Conservation (phyloP, 75 land plant genomes). For the Pinus tabuliformis region DNA sequence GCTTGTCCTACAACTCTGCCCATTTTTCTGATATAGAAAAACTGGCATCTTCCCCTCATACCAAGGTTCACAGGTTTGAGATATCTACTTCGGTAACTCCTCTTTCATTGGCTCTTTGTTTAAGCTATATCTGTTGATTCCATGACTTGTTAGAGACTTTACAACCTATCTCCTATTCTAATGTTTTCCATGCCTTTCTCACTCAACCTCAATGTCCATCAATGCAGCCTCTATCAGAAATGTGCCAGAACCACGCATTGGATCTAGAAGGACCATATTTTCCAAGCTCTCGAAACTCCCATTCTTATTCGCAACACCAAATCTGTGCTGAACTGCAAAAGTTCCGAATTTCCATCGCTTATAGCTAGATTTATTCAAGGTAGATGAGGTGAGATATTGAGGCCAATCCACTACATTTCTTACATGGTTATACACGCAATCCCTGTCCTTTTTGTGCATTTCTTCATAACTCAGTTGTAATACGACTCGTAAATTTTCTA, state of each 20-base stretch:
- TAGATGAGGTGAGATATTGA: slow-evolving; percentile 17
- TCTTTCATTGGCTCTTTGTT: no score
- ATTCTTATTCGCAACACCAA: slow-evolving; percentile 29
- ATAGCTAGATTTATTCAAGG: background rate
- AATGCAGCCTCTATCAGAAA: slow-evolving; percentile 53
- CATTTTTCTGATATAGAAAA: no score
- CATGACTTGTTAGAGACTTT: no score
- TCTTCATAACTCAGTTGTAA: slow-evolving; percentile 22
- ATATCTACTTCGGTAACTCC: no score
- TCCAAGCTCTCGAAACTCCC: background rate
- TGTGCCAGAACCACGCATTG: slow-evolving; percentile 57
- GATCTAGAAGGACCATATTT: slow-evolving; percentile 32
- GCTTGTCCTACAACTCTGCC: no score
- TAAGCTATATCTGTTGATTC: no score
- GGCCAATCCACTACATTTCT: slow-evolving; percentile 37
- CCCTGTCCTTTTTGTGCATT: slow-evolving; percentile 11
- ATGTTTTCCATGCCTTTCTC: no score
- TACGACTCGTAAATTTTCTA: slow-evolving; percentile 21
- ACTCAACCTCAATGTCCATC: slow-evolving; percentile 11
- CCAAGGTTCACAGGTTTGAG: no score
- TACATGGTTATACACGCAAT: slow-evolving; percentile 34
- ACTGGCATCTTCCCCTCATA: no score
- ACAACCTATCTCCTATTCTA: no score
- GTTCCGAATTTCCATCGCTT: slow-evolving; percentile 22
- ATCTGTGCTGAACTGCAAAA: slow-evolving; percentile 39